Evolutionary conservation across 2,329 filamentous ascomycete genomes (phyloP).

Genomic region (Nigrospora osmanthi): DNA sequence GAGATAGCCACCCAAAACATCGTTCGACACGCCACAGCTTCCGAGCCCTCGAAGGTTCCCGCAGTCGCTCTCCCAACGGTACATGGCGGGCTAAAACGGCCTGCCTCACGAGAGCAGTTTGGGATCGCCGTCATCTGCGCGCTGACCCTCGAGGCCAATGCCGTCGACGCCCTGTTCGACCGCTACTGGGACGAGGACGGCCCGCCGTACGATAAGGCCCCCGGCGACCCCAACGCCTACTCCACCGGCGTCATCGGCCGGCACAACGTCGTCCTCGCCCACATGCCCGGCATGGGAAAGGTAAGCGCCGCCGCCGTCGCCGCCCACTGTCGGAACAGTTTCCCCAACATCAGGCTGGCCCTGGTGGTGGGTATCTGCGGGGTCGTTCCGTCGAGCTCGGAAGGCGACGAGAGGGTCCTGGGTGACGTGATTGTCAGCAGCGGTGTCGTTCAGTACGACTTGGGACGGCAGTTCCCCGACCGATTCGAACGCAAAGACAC

Average conservation of each 20-base stretch:
- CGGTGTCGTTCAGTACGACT: constrained; percentile 19
- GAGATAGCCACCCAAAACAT: too few species aligned
- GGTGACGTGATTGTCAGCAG: constrained; percentile 18
- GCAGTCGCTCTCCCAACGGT: too few species aligned
- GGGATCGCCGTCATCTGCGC: constrained; percentile 22
- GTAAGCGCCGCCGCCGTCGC: constrained; percentile 9
- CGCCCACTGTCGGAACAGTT: constrained; percentile 7
- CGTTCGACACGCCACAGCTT: too few species aligned
- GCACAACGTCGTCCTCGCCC: constrained; percentile 18
- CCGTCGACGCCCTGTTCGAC: constrained; percentile 14
- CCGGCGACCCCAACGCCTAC: constrained; percentile 18
- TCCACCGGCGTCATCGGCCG: constrained; percentile 14
- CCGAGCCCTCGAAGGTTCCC: too few species aligned
- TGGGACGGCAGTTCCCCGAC: constrained; percentile 14
- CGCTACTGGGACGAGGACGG: constrained; percentile 12
- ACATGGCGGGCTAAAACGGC: too few species aligned
- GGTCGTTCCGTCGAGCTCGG: constrained; percentile 6
- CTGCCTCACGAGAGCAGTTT: constrained; percentile 6
- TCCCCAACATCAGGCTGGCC: constrained; percentile 7
- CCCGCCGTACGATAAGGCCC: constrained; percentile 9
- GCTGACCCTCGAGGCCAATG: constrained; percentile 15
- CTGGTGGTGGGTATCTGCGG: constrained; percentile 12
- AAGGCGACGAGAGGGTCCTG: constrained; percentile 8
- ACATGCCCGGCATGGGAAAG: constrained; percentile 19
- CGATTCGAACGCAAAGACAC: constrained; percentile 13